phyloP scores from a whole-genome alignment of 1,284 basidiomycete species.

The Trichosporon coremiiforme region DNA sequence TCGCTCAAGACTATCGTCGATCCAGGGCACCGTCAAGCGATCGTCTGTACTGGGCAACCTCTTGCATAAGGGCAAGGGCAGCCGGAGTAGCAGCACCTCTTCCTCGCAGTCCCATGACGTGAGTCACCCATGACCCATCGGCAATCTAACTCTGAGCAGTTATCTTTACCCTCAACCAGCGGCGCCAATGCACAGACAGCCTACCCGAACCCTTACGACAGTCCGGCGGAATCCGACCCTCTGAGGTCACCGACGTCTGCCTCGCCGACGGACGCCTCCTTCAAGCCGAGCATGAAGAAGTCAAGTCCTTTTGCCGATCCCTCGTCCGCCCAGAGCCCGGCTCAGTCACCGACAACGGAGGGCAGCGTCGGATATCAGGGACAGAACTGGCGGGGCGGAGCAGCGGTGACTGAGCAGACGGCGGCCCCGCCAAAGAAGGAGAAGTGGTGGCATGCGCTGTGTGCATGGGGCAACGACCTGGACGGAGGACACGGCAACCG shows the following conservation, averaged over 20 bases:
- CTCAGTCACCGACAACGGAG: slow-evolving; percentile 23
- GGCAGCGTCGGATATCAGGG: slow-evolving; percentile 39
- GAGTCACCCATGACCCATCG: slow-evolving; percentile 25
- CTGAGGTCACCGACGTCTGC: slow-evolving; percentile 1
- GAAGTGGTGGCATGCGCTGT: slow-evolving; percentile 52
- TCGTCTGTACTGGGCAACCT: slow-evolving; percentile 37
- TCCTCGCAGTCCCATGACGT: slow-evolving; percentile 30
- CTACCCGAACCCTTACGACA: slow-evolving; percentile 43
- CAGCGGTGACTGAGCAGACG: slow-evolving; percentile 22
- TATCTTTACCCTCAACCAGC: slow-evolving; percentile 4
- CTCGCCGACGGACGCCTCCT: slow-evolving; percentile 16
- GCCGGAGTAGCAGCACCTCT: slow-evolving; percentile 12
- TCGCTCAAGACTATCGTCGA: slow-evolving; percentile 26
- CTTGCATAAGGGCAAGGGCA: slow-evolving; percentile 31
- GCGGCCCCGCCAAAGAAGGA: slow-evolving; percentile 32
- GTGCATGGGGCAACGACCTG: slow-evolving; percentile 50
- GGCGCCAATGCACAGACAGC: slow-evolving; percentile 19
- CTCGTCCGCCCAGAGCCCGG: slow-evolving; percentile 20
- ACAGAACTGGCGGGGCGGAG: slow-evolving; percentile 42
- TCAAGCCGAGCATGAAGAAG: slow-evolving; percentile 26
- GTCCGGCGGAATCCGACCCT: slow-evolving; percentile 3
- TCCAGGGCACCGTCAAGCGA: slow-evolving; percentile 31
- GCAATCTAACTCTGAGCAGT: slow-evolving; percentile 7
- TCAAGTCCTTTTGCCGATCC: slow-evolving; percentile 42
- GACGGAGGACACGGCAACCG: slow-evolving; percentile 43